Conservation (phyloP, 371 early-diverging fungal genomes). For the Apophysomyces ossiformis region DNA sequence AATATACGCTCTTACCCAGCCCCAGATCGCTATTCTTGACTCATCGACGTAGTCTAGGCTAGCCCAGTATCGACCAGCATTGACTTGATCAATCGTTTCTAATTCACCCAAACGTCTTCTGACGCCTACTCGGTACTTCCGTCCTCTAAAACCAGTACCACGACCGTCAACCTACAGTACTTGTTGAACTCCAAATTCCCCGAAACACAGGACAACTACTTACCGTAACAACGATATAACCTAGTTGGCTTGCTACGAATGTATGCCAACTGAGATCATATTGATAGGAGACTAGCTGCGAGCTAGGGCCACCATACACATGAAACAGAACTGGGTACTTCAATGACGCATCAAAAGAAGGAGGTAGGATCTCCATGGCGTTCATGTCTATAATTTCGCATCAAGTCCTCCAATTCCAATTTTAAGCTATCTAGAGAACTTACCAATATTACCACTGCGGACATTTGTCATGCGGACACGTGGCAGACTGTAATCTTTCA, state of each 20-base stretch:
- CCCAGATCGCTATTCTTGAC: conserved; percentile 38
- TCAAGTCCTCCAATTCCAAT: background rate
- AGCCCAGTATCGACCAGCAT: conserved; percentile 72
- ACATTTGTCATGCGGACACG: conserved; percentile 57
- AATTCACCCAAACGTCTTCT: conserved; percentile 75
- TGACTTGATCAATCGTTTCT: conserved; percentile 89
- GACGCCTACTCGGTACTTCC: conserved; percentile 76
- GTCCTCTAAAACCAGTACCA: conserved; percentile 88
- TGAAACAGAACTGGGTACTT: conserved; percentile 84
- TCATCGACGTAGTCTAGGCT: conserved; percentile 14
- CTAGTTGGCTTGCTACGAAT: conserved; percentile 62
- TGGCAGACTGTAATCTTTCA: conserved; percentile 61
- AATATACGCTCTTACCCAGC: conserved; percentile 64
- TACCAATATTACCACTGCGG: conserved; percentile 53
- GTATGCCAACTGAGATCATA: conserved; percentile 74
- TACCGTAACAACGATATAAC: conserved; percentile 68
- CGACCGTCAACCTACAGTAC: conserved; percentile 74
- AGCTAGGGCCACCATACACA: conserved; percentile 93
- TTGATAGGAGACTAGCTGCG: conserved; percentile 75
- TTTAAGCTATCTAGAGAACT: background rate
- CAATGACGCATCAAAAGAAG: conserved; percentile 73
- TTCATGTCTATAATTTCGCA: conserved; percentile 60
- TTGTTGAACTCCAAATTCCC: background rate
- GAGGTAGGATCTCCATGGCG: conserved; percentile 79
- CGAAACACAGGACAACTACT: background rate